Evolutionary conservation across 441 rosid genomes (phyloP).

Genomic region (Geranium incanum): DNA sequence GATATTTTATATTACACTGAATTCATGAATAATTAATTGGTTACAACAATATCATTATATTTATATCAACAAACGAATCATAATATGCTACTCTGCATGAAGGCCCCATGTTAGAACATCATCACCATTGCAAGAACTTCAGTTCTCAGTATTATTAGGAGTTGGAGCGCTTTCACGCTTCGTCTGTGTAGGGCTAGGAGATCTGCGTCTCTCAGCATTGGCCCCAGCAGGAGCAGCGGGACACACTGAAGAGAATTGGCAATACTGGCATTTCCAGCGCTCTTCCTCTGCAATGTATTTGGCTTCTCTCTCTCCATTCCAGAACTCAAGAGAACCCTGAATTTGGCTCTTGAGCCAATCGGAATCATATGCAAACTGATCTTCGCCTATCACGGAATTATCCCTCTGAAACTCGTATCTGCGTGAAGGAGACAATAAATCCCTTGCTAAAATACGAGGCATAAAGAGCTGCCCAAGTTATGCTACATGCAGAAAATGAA

Average conservation of each 20-base stretch:
- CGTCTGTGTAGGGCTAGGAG: conserved; percentile 8
- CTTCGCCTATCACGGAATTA: conserved; percentile 59
- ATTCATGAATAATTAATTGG: neutral
- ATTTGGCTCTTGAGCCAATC: conserved; percentile 46
- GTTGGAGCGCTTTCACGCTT: neutral
- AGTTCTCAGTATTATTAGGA: conserved; percentile 14
- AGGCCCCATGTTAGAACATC: neutral
- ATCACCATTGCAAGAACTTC: neutral
- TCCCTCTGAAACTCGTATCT: conserved; percentile 75
- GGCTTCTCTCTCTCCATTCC: conserved; percentile 60
- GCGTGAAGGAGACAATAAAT: conserved; percentile 15
- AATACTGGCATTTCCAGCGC: conserved; percentile 71
- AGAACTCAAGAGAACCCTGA: conserved; percentile 40
- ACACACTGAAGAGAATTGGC: conserved; percentile 47
- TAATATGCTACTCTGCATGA: neutral
- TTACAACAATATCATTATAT: neutral
- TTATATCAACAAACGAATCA: neutral
- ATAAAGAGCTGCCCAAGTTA: neutral
- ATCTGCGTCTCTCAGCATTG: conserved; percentile 11
- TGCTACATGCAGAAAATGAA: no score
- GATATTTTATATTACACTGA: neutral
- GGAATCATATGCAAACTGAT: conserved; percentile 39
- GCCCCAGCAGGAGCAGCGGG: conserved; percentile 24
- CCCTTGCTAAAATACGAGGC: neutral
- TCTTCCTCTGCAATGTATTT: conserved; percentile 54